Conservation (phyloP, 2,329 filamentous ascomycete genomes). For the Trichothecium roseum region DNA sequence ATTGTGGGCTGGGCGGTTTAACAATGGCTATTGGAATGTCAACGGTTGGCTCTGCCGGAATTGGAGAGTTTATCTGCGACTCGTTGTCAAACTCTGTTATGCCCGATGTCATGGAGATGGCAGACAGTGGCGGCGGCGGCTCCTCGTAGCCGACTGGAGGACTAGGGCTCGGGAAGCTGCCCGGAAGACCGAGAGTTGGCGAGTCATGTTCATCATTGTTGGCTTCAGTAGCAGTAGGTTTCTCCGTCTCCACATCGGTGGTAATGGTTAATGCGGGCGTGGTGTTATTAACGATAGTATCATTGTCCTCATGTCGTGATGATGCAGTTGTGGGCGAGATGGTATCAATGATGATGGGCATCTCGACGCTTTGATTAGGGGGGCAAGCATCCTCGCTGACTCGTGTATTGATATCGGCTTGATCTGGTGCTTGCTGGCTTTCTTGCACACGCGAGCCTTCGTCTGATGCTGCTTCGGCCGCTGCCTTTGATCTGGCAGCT, state of each 20-base stretch:
- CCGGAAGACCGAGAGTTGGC: constrained; percentile 56
- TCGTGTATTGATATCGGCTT: no score
- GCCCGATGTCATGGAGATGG: constrained; percentile 47
- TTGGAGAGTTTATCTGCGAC: constrained; percentile 47
- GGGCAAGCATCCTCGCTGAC: no score
- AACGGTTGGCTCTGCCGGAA: constrained; percentile 18
- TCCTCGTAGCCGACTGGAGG: constrained; percentile 31
- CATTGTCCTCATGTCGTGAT: no score
- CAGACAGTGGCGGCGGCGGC: constrained; percentile 36
- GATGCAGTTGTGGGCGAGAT: no score
- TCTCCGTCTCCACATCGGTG: no score
- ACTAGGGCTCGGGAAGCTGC: constrained; percentile 41
- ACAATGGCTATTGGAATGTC: constrained; percentile 15
- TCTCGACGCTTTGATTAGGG: no score
- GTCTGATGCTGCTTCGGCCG: constrained; percentile 8
- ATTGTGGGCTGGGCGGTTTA: constrained; percentile 18
- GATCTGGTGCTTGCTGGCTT: no score
- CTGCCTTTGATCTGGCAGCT: constrained; percentile 30
- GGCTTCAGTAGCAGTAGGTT: no score
- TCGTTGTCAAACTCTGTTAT: constrained; percentile 67
- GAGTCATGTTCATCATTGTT: constrained; percentile 35
- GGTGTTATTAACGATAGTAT: no score
- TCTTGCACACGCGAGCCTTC: constrained; percentile 2
- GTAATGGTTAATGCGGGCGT: no score
- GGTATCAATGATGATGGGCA: no score